Evolutionary conservation across 2,329 filamentous ascomycete genomes (phyloP).

Genomic region (Fusarium sterilihyphosum): DNA sequence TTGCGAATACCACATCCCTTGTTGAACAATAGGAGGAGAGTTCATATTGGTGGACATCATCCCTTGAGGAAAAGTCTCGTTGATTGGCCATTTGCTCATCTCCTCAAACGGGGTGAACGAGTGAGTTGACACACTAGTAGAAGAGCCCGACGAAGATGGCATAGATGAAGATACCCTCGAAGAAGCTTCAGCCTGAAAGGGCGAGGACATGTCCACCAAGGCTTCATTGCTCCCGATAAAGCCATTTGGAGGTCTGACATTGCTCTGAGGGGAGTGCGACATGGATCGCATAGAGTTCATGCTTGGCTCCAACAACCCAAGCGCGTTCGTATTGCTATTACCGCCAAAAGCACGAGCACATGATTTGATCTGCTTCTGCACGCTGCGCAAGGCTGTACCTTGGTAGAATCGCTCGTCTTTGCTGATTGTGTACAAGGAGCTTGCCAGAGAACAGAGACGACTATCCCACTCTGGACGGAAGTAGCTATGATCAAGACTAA

Average conservation of each 20-base stretch:
- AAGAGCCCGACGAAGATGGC: constrained; percentile 37
- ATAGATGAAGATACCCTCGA: constrained; percentile 38
- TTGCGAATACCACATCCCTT: constrained; percentile 45
- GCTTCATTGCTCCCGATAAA: constrained; percentile 12
- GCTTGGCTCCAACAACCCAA: constrained; percentile 30
- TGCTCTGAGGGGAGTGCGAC: constrained; percentile 37
- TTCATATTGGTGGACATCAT: constrained; percentile 35
- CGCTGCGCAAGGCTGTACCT: constrained; percentile 31
- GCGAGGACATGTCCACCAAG: constrained; percentile 13
- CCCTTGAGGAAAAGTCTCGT: constrained; percentile 37
- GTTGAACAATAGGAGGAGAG: constrained; percentile 22
- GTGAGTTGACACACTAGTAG: constrained; percentile 32
- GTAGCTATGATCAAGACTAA: constrained; percentile 33
- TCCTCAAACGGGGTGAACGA: constrained; percentile 41
- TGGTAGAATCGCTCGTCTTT: constrained; percentile 45
- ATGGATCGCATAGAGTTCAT: constrained; percentile 29
- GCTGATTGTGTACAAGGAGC: constrained; percentile 41
- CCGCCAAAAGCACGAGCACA: constrained; percentile 37
- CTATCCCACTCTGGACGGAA: constrained; percentile 38
- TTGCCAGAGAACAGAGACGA: constrained; percentile 39
- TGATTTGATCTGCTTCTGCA: constrained; percentile 45
- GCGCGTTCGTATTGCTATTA: constrained; percentile 25
- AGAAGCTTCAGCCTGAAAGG: constrained; percentile 27
- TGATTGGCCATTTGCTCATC: constrained; percentile 40
- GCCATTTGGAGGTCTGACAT: constrained; percentile 1